Evolutionary conservation across 148 eudicot species (phyloP).

Genomic region (Polygonum maritimum): DNA sequence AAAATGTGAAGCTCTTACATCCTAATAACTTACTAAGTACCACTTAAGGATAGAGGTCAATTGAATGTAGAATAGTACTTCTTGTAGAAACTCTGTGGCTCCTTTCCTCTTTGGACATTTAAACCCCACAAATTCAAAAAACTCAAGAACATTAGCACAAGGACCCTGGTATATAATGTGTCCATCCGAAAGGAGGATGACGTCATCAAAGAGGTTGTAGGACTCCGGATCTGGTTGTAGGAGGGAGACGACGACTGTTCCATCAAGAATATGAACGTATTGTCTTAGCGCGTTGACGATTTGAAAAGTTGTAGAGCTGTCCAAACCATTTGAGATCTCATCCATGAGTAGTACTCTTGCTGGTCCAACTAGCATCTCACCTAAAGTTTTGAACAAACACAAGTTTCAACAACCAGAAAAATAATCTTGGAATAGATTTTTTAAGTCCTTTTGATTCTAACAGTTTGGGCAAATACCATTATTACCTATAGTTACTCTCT

Average conservation of each 20-base stretch:
- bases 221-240: conserved; percentile 46
- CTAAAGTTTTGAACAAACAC: conserved; percentile 9
- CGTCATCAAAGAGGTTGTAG: conserved; percentile 39
- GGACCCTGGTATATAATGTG: conserved; percentile 37
- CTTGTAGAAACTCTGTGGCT: conserved; percentile 28
- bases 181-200: conserved; percentile 38
- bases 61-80: background rate
- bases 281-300: conserved; percentile 33
- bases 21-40: too few relatives aligned
- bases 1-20: too few relatives aligned
- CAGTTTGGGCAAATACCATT: background rate
- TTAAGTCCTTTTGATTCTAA: background rate
- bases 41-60: background rate
- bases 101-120: conserved; percentile 44
- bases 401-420: background rate
- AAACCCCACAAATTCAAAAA: conserved; percentile 38
- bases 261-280: conserved; percentile 27
- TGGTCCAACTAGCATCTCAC: conserved; percentile 50
- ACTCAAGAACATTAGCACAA: conserved; percentile 28
- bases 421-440: background rate
- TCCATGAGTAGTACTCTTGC: conserved; percentile 40
- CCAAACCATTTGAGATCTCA: conserved; percentile 52
- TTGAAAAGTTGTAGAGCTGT: conserved; percentile 37
- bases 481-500: conserved; percentile 41
- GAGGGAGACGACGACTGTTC: conserved; percentile 33